Evolutionary conservation across 805 yeast species (phyloP).

Genomic region (Dipodascus geniculatus): DNA sequence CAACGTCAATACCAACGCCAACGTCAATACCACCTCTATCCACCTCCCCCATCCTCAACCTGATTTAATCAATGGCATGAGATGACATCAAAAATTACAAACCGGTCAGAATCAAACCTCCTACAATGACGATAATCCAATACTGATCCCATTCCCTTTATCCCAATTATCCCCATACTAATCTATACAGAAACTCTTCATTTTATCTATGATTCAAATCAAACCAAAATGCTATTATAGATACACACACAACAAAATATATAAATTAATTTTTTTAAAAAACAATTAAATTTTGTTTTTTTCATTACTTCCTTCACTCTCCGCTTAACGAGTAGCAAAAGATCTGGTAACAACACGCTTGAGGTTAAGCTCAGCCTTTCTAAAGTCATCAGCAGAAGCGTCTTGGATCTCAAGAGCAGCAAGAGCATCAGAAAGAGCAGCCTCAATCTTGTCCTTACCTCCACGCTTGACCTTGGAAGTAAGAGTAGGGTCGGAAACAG

Average conservation of each 20-base stretch:
- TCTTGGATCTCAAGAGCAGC: conserved; percentile 97
- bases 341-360: conserved; percentile 99
- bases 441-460: conserved; percentile 93
- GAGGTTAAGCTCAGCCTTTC: conserved; percentile 98
- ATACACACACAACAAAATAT: neutral
- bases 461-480: conserved; percentile 96
- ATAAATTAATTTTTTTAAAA: conserved; percentile 2
- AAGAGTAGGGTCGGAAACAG: conserved; percentile 96
- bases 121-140: too few relatives aligned
- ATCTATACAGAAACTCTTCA: neutral
- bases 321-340: conserved; percentile 73
- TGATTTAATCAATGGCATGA: neutral
- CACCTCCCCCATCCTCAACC: neutral
- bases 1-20: too few relatives aligned
- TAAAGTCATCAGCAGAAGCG: conserved; percentile 89
- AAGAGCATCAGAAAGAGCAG: conserved; percentile 96
- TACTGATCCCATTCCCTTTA: too few relatives aligned
- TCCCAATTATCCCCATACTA: too few relatives aligned
- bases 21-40: too few relatives aligned
- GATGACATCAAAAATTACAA: neutral
- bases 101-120: too few relatives aligned
- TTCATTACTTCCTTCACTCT: neutral
- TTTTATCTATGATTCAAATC: neutral
- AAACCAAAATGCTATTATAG: conserved; percentile 1
- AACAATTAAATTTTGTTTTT: neutral